Conservation (phyloP, 441 rosid genomes). For the Metrosideros polymorpha region DNA sequence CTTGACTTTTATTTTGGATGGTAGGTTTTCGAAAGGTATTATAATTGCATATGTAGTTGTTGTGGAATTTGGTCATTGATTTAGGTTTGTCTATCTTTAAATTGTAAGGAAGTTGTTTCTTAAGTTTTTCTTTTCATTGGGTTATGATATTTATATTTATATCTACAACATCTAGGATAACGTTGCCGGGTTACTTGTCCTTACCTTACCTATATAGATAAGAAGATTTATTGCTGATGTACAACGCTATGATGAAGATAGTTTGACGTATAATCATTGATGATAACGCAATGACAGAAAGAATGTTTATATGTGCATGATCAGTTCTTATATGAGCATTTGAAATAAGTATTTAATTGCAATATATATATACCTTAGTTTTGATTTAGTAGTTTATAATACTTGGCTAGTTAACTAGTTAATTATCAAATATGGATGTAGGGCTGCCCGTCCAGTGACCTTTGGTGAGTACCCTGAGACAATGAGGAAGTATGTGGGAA, state of each 20-base stretch:
- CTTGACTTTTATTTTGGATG: constrained; percentile 13
- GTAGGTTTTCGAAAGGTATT: neutral
- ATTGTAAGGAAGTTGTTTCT: neutral
- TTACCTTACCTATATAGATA: neutral
- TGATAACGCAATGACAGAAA: neutral
- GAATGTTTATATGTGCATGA: neutral
- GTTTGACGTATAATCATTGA: neutral
- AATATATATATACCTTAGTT: neutral
- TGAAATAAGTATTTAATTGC: neutral
- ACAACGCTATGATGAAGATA: neutral
- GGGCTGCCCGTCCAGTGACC: constrained; percentile 4
- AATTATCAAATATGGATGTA: neutral
- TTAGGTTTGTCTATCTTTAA: neutral
- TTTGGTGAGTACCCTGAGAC: constrained; percentile 2
- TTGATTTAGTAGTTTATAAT: neutral
- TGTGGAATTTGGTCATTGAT: neutral
- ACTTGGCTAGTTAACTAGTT: neutral
- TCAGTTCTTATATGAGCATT: neutral
- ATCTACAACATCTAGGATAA: neutral
- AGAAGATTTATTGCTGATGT: neutral
- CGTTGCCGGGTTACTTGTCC: neutral
- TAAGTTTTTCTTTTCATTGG: neutral
- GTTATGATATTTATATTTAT: neutral
- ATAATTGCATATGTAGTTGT: neutral
- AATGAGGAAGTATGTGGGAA: neutral